A percentile compares a stretch with the other conserved stretches of the same genome.
Evolutionary conservation across 768 basidiomycete species (phyloP).

Genomic region (Trametes punicea): DNA sequence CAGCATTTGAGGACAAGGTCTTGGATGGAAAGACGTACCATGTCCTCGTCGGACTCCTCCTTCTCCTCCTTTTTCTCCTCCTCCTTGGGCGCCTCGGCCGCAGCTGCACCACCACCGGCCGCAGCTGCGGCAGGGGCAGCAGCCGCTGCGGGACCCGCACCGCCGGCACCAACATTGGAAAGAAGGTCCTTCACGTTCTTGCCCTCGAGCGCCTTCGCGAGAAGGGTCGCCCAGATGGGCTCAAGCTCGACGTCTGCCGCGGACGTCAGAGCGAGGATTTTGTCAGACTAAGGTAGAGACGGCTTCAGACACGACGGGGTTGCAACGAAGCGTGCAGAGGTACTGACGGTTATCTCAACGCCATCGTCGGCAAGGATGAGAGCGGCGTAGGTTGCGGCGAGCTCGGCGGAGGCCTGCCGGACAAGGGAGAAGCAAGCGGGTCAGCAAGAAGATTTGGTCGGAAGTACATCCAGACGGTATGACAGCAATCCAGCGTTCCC

Average conservation of each 20-base stretch:
- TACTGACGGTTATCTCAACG: conserved; percentile 92
- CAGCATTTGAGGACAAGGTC: neutral
- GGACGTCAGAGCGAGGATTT: conserved; percentile 78
- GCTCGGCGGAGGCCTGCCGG: conserved; percentile 59
- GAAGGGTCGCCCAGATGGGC: conserved; percentile 95
- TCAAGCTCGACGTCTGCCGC: conserved; percentile 88
- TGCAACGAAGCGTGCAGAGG: neutral
- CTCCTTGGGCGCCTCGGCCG: conserved; percentile 70
- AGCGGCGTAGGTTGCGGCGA: conserved; percentile 93
- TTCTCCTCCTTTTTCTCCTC: conserved; percentile 85
- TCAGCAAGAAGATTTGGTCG: neutral
- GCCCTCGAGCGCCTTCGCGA: conserved; percentile 97
- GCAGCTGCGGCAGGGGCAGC: conserved; percentile 50
- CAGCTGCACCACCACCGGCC: conserved; percentile 56
- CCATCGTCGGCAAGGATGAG: conserved; percentile 98
- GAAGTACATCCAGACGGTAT: conserved; percentile 9
- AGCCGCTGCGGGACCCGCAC: conserved; percentile 81
- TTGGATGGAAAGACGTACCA: conserved; percentile 48
- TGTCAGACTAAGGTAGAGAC: conserved; percentile 65
- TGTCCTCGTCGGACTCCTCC: conserved; percentile 88
- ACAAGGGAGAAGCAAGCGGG: neutral
- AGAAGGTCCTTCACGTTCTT: conserved; percentile 96
- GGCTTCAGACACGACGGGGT: conserved; percentile 6
- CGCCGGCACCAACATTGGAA: conserved; percentile 84
- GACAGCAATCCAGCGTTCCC: conserved; percentile 8